These are phyloP conservation scores for Elasticomyces elasticus DNA, from an alignment of 495 filamentous ascomycete genomes.

Conservation along the genomic window DNA sequence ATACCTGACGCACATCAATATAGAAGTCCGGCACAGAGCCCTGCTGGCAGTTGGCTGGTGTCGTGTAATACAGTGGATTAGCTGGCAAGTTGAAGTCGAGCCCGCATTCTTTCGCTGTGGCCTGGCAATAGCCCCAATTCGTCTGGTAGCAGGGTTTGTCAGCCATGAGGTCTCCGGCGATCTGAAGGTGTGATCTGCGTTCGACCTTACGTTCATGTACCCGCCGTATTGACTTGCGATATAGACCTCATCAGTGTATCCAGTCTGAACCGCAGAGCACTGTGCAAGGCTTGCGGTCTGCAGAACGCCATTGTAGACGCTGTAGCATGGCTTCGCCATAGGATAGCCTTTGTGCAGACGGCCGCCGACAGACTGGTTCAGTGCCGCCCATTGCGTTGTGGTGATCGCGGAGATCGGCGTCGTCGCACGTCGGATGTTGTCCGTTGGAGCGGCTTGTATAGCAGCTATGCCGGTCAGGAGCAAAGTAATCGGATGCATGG, in stretches of 20 bases:
- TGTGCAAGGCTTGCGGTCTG: not conserved
- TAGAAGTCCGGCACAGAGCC: constrained; percentile 11
- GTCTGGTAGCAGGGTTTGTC: not conserved
- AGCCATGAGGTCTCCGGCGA: not conserved
- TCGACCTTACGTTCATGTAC: constrained; percentile 5
- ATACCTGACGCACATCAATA: constrained; percentile 5
- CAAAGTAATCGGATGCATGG: not conserved
- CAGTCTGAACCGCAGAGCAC: constrained; percentile 4
- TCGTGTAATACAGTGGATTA: constrained; percentile 3
- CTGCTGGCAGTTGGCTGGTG: constrained; percentile 3
- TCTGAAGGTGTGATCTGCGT: too few relatives aligned
- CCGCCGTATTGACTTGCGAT: constrained; percentile 4
- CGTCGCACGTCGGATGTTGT: not conserved
- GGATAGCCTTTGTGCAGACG: constrained; percentile 7
- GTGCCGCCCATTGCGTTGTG: not conserved
- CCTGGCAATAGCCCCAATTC: constrained; percentile 1
- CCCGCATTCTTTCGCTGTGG: constrained; percentile 1
- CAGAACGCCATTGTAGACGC: not conserved
- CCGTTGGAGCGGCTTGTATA: not conserved
- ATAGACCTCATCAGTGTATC: constrained; percentile 3
- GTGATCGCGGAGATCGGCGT: constrained; percentile 3
- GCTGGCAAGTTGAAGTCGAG: constrained; percentile 6
- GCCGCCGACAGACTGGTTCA: constrained; percentile 7
- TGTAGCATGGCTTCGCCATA: constrained; percentile 8
- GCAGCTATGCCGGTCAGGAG: not conserved